phyloP scores from a whole-genome alignment of 345 rosid species.

The Odontarrhena argentea region DNA sequence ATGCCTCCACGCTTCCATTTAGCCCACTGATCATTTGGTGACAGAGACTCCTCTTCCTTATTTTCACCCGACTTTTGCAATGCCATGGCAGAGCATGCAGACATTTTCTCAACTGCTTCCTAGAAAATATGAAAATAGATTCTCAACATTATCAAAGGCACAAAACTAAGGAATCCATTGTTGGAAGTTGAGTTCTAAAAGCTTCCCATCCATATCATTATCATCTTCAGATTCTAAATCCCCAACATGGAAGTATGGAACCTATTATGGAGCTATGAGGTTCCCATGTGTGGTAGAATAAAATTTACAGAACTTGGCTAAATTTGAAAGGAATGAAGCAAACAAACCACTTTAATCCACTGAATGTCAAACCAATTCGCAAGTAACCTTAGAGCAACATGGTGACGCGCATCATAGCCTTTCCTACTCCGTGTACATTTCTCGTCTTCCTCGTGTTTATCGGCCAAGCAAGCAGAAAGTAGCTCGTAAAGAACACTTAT shows the following conservation, averaged over 20 bases:
- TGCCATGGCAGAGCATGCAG: constrained; percentile 96
- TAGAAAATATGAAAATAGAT: not conserved
- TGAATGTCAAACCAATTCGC: constrained; percentile 82
- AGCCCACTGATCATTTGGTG: constrained; percentile 60
- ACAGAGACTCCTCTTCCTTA: constrained; percentile 53
- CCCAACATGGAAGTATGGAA: not conserved
- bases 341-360: constrained; percentile 84
- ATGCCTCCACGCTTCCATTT: constrained; percentile 97
- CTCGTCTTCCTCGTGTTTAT: constrained; percentile 54
- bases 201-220: constrained; percentile 1
- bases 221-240: not conserved
- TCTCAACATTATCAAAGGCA: constrained; percentile 14
- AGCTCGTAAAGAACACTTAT: constrained; percentile 78
- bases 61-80: constrained; percentile 60
- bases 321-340: constrained; percentile 10
- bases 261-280: not conserved
- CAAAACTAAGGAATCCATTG: not conserved
- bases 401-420: constrained; percentile 95
- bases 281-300: not conserved
- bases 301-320: not conserved
- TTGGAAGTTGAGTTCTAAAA: not conserved
- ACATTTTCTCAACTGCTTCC: constrained; percentile 66
- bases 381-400: constrained; percentile 78
- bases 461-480: constrained; percentile 90
- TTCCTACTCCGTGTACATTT: constrained; percentile 57